A percentile compares a stretch with the other conserved stretches of the same genome.
Conservation (phyloP, 768 basidiomycete genomes). For the Lactarius vividus region DNA sequence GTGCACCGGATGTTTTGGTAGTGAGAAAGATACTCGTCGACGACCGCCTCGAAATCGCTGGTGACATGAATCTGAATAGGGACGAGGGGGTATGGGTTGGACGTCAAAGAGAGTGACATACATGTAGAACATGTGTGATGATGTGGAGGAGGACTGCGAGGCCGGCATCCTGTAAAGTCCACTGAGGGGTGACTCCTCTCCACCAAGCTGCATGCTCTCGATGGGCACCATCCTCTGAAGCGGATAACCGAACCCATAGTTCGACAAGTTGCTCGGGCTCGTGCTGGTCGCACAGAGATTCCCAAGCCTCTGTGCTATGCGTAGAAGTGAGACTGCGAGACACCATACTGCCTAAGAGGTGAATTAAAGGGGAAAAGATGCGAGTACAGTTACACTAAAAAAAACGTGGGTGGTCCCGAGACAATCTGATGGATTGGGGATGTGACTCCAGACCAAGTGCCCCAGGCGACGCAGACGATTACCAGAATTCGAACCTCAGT, state of each 20-base stretch:
- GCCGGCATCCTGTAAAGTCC: constrained; percentile 18
- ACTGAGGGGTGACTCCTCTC: constrained; percentile 2
- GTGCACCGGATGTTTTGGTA: constrained; percentile 5
- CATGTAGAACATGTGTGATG: constrained; percentile 23
- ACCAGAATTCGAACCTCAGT: not conserved
- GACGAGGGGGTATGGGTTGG: not conserved
- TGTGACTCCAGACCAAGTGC: not conserved
- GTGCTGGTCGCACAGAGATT: not conserved
- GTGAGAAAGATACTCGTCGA: constrained; percentile 26
- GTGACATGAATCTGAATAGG: not conserved
- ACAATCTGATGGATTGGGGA: not conserved
- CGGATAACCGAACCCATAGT: constrained; percentile 20
- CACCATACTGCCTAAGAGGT: constrained; percentile 1
- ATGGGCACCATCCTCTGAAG: constrained; percentile 25
- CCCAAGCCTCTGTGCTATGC: not conserved
- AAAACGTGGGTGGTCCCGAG: not conserved
- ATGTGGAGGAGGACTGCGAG: constrained; percentile 23
- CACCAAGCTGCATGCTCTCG: constrained; percentile 7
- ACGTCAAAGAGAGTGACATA: not conserved
- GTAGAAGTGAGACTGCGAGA: not conserved
- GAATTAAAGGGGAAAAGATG: not conserved
- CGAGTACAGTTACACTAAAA: not conserved
- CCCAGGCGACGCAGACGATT: not conserved
- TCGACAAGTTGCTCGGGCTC: constrained; percentile 12
- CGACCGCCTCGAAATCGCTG: constrained; percentile 25